These are phyloP conservation scores for Toxicodendron radicans DNA, from an alignment of 345 rosid species.

Conservation along the genomic window DNA sequence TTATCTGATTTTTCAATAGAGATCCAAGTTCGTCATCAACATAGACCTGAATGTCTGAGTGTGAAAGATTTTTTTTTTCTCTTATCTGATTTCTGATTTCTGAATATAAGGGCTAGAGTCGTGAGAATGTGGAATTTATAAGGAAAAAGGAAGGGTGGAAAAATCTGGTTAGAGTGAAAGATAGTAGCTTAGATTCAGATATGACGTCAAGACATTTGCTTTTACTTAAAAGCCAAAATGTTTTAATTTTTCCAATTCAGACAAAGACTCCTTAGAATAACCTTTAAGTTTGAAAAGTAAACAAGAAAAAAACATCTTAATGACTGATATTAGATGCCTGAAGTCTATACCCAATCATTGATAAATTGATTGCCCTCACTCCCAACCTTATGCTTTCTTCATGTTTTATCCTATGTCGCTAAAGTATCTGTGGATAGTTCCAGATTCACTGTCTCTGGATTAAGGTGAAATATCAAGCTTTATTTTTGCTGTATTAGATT, in stretches of 20 bases:
- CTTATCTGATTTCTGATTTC: not conserved
- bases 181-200: no score
- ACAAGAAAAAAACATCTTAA: no score
- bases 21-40: no score
- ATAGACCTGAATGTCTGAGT: no score
- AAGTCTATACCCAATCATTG: no score
- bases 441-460: not conserved
- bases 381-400: not conserved
- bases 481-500: not conserved
- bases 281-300: no score
- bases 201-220: no score
- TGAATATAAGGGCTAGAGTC: not conserved
- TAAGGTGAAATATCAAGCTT: not conserved
- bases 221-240: no score
- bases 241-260: no score
- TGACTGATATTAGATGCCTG: not conserved
- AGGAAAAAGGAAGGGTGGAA: not conserved
- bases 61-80: not conserved
- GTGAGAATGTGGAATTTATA: not conserved
- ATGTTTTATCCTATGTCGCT: not conserved
- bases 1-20: not conserved
- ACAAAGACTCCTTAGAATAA: no score
- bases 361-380: no score
- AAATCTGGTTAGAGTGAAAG: not conserved
- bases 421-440: not conserved